Evolutionary conservation across 108 stramenopile genomes (phyloP).

Genomic region (Cyclotella choctawhatcheeana): DNA sequence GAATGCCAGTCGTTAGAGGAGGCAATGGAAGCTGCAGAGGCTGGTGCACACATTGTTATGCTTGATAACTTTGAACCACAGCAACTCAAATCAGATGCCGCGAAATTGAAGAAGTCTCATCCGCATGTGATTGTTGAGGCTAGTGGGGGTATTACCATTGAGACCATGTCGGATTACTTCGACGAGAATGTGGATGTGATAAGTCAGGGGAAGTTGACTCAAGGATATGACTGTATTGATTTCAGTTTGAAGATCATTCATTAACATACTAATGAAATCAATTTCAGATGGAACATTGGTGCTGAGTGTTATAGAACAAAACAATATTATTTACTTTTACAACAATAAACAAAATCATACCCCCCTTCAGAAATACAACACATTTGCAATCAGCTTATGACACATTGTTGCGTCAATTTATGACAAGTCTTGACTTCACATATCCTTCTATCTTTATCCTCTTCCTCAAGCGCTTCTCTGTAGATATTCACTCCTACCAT

Average conservation of each 20-base stretch:
- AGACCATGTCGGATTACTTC: conserved; percentile 89
- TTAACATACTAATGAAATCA: conserved; percentile 1
- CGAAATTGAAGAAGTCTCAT: conserved; percentile 79
- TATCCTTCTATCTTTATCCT: conserved; percentile 13
- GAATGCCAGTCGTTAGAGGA: conserved; percentile 92
- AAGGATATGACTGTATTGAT: conserved; percentile 97
- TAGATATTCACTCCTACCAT: conserved; percentile 35
- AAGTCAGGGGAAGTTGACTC: conserved; percentile 96
- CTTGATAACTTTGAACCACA: conserved; percentile 96
- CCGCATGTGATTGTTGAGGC: conserved; percentile 96
- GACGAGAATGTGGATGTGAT: conserved; percentile 94
- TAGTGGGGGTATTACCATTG: conserved; percentile 96
- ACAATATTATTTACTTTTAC: background rate
- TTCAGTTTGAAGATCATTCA: conserved; percentile 92
- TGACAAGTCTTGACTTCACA: conserved; percentile 29
- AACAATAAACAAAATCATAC: too few species aligned
- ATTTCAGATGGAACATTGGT: too few species aligned
- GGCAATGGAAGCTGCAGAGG: conserved; percentile 90
- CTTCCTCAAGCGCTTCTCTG: conserved; percentile 32
- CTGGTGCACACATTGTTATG: conserved; percentile 96
- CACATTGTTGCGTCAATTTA: conserved; percentile 19
- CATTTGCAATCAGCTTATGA: conserved; percentile 9
- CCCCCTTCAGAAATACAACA: too few species aligned
- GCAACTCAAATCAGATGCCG: conserved; percentile 78
- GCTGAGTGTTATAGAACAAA: too few species aligned